phyloP scores from a whole-genome alignment of 768 basidiomycete genomes.

The Boletus vinaceobasis region DNA sequence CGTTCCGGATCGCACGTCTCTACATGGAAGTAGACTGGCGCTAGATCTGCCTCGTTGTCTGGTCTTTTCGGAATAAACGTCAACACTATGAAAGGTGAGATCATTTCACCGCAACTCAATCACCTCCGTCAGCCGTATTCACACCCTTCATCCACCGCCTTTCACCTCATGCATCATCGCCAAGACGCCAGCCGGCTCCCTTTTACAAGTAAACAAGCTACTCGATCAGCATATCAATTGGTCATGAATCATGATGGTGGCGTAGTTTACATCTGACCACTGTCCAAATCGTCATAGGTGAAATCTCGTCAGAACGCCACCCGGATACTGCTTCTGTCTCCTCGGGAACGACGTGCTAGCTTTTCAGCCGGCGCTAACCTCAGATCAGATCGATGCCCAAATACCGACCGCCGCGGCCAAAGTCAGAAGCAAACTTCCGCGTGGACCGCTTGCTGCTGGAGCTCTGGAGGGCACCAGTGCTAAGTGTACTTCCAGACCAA shows the following conservation, averaged over 20 bases:
- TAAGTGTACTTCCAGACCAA: constrained; percentile 19
- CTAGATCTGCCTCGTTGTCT: constrained; percentile 2
- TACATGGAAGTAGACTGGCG: not conserved
- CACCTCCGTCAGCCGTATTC: not conserved
- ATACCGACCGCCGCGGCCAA: constrained; percentile 10
- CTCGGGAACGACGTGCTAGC: constrained; percentile 12
- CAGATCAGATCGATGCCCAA: constrained; percentile 17
- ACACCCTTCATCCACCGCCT: not conserved
- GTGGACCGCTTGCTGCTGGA: not conserved
- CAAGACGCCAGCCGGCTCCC: not conserved
- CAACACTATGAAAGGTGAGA: constrained; percentile 2
- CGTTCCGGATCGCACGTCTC: not conserved
- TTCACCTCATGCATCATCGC: constrained; percentile 2
- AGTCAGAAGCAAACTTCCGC: constrained; percentile 2
- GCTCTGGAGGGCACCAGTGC: not conserved
- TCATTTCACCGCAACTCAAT: constrained; percentile 11
- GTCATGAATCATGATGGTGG: constrained; percentile 19
- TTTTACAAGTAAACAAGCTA: constrained; percentile 2
- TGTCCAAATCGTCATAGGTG: not conserved
- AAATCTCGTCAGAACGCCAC: constrained; percentile 19
- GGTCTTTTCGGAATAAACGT: not conserved
- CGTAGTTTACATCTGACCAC: constrained; percentile 8
- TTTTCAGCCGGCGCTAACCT: not conserved
- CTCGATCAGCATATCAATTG: constrained; percentile 4
- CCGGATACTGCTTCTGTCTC: not conserved